phyloP scores from a whole-genome alignment of 805 yeast species.

The Candida nitratophila region DNA sequence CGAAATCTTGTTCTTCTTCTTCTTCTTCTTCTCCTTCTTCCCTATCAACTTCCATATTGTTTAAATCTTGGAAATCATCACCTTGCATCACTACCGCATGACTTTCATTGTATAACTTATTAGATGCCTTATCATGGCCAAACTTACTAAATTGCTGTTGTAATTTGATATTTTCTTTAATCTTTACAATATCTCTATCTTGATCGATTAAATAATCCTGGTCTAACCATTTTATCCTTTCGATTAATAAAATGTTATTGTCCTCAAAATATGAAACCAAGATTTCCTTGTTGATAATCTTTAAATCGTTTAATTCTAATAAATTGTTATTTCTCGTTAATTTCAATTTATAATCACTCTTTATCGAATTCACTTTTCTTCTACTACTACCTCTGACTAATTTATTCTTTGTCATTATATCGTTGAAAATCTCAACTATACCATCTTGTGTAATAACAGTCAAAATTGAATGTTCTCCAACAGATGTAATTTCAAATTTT shows the following conservation, averaged over 20 bases:
- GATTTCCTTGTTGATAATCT: slow-evolving; percentile 27
- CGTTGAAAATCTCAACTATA: slow-evolving; percentile 58
- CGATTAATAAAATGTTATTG: slow-evolving; percentile 50
- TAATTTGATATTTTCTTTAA: slow-evolving; percentile 33
- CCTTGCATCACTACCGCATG: slow-evolving; percentile 59
- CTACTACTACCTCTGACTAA: slow-evolving; percentile 42
- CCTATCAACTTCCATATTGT: slow-evolving; percentile 37
- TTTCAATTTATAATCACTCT: slow-evolving; percentile 37
- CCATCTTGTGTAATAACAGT: slow-evolving; percentile 72
- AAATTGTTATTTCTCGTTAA: slow-evolving; percentile 28
- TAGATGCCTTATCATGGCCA: slow-evolving; percentile 47
- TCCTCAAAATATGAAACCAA: slow-evolving; percentile 57
- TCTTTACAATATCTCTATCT: slow-evolving; percentile 25
- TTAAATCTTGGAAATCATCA: slow-evolving; percentile 50
- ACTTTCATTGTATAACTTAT: slow-evolving; percentile 53
- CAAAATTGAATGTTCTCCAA: slow-evolving; percentile 29
- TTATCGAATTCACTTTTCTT: slow-evolving; percentile 37
- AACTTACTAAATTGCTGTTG: slow-evolving; percentile 30
- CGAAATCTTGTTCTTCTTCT: no score
- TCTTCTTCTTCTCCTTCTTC: no score
- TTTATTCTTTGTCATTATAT: slow-evolving; percentile 17
- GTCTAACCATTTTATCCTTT: slow-evolving; percentile 41
- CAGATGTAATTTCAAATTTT: slow-evolving; percentile 31
- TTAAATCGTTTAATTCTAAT: slow-evolving; percentile 6
- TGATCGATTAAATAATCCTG: slow-evolving; percentile 18